Conservation (phyloP, 768 basidiomycete species). For the Phanerodontia chrysosporium region DNA sequence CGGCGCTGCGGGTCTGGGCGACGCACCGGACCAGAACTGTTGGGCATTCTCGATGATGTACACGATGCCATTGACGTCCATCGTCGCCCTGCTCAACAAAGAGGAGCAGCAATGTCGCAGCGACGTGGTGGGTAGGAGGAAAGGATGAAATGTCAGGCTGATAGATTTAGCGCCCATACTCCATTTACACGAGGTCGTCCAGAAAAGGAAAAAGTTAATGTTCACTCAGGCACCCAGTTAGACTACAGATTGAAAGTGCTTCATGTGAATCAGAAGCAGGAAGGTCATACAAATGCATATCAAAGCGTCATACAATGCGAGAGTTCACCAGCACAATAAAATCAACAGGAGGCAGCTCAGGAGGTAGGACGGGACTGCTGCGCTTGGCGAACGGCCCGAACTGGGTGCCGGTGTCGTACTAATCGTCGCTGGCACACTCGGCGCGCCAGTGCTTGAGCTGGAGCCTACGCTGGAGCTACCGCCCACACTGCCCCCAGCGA, state of each 20-base stretch:
- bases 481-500: background rate
- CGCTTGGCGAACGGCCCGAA: background rate
- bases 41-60: slow-evolving; percentile 81
- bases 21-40: slow-evolving; percentile 84
- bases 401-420: background rate
- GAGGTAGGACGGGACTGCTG: background rate
- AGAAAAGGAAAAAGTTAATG: background rate
- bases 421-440: background rate
- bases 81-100: background rate
- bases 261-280: too few relatives aligned
- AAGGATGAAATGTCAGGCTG: background rate
- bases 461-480: background rate
- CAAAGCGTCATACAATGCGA: too few relatives aligned
- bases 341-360: background rate
- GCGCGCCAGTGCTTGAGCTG: background rate
- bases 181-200: background rate
- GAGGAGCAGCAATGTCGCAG: background rate
- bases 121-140: background rate
- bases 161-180: background rate
- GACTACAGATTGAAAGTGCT: too few relatives aligned
- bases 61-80: slow-evolving; percentile 24
- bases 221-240: background rate
- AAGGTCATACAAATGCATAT: too few relatives aligned
- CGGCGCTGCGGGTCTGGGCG: background rate
- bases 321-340: background rate